Evolutionary conservation across 2,329 filamentous ascomycete species (phyloP), one percentile per base, ranked within the genome.

Genomic region (Botrytis galanthina): DNA sequence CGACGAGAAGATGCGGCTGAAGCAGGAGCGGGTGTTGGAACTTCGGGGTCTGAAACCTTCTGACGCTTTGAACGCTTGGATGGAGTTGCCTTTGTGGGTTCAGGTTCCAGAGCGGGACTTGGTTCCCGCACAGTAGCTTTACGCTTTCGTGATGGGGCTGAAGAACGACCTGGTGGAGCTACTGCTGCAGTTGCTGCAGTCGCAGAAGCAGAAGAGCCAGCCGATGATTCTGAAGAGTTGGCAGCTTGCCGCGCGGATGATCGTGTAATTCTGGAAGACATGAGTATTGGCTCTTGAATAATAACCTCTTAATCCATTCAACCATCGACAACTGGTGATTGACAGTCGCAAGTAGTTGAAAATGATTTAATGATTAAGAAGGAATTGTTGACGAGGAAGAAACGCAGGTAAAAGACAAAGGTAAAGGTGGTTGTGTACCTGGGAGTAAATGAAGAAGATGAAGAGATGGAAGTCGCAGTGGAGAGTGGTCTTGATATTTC

Each of bases 211-310:
- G 84, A 80, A 76, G 81, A 73, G 26, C 61, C 69, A 70, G 70
- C 79, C 80, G 83, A 78, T 67, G 80, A 77, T 69, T 79, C 75
- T 78, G 79, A 77, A 76, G 81, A 77, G 79, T 81, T 89, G 82
- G 93, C 92, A 86, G 93, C 93, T 89, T 93, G 91, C 87, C 94
- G 94, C 86, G 95, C 92, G 84, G 95, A 92, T 81, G 95, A 96
- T 87, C 95, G 94, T 87, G 95, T 98, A 81, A 96, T 91, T 93
- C 95, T 98, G 89, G 91, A 87, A 90, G 93, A 93, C 94, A 97
- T 98, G 91, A 95, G 93, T 91, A 86, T 76, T 74, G 78, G 76
- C 42, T 73, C 74, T 74, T 70, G 67, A 73, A 70, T 68, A 71
- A 67, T 67, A 66, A 59, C 59, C 73, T 73, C 29, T 70, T 60